Evolutionary conservation across 2,329 filamentous ascomycete genomes (phyloP).

Genomic region (Endoconidiophora polonica): DNA sequence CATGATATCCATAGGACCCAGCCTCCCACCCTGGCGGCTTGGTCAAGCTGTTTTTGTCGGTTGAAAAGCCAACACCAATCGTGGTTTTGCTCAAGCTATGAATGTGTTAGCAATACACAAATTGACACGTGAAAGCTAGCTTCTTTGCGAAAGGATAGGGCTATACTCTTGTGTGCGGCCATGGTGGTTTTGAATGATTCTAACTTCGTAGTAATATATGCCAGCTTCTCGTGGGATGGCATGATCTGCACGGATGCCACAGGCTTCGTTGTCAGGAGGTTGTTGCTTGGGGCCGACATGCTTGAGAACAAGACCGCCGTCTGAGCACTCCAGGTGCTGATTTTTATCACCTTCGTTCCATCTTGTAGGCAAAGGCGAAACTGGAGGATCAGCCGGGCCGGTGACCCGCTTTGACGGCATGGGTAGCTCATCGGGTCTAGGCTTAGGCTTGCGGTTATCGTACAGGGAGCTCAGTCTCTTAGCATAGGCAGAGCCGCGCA

Average conservation of each 20-base stretch:
- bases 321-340: slow-evolving; percentile 49
- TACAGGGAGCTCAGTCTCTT: slow-evolving; percentile 49
- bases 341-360: slow-evolving; percentile 32
- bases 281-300: slow-evolving; percentile 28
- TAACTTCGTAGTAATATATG: slow-evolving; percentile 82
- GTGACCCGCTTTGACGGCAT: neutral
- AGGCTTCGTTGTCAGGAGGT: slow-evolving; percentile 51
- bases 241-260: slow-evolving; percentile 65
- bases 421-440: neutral
- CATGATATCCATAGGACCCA: slow-evolving; percentile 53
- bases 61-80: slow-evolving; percentile 25
- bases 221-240: slow-evolving; percentile 80
- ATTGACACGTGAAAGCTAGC: neutral
- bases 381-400: slow-evolving; percentile 23
- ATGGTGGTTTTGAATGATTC: slow-evolving; percentile 25
- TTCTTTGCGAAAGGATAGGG: neutral
- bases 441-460: slow-evolving; percentile 27
- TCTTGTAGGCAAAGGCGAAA: slow-evolving; percentile 57
- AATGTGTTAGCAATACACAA: neutral
- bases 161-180: neutral
- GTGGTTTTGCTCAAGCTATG: slow-evolving; percentile 22
- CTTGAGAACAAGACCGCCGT: slow-evolving; percentile 57
- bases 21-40: slow-evolving; percentile 48
- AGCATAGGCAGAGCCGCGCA: slow-evolving; percentile 62
- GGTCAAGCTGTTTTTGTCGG: slow-evolving; percentile 23